Conservation (phyloP, 805 yeast genomes). For the Metschnikowia arizonensis region DNA sequence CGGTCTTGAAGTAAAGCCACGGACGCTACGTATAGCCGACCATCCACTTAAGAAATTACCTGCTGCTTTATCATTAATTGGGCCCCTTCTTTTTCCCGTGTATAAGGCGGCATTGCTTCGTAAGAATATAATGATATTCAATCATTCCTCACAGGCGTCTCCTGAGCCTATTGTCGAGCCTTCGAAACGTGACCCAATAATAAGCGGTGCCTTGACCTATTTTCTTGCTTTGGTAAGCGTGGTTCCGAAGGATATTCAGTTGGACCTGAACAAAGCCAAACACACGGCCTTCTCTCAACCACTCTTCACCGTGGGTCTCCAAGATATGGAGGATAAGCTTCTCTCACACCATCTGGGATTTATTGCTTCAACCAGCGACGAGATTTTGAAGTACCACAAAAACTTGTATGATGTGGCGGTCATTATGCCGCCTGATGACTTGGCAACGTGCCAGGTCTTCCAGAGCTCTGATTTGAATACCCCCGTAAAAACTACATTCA, state of each 20-base stretch:
- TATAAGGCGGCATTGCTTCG: conserved; percentile 64
- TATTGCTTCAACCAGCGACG: conserved; percentile 65
- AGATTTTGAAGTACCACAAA: conserved; percentile 52
- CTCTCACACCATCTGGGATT: conserved; percentile 32
- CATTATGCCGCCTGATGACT: conserved; percentile 18
- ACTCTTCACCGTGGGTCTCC: conserved; percentile 59
- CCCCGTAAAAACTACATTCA: conserved; percentile 28
- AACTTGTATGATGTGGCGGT: conserved; percentile 47
- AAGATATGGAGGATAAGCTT: conserved; percentile 40
- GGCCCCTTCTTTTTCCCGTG: conserved; percentile 61
- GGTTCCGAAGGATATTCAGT: conserved; percentile 53
- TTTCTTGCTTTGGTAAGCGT: conserved; percentile 57
- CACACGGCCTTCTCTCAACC: conserved; percentile 38
- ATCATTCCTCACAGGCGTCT: conserved; percentile 13
- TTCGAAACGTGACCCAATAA: conserved; percentile 12
- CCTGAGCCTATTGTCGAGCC: conserved; percentile 10
- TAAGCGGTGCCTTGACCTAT: conserved; percentile 48
- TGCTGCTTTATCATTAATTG: conserved; percentile 45
- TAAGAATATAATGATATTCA: conserved; percentile 43
- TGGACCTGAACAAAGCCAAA: conserved; percentile 13
- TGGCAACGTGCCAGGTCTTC: conserved; percentile 10
- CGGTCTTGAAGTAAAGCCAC: conserved; percentile 13
- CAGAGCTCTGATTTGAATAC: conserved; percentile 10
- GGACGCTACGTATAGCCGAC: conserved; percentile 17
- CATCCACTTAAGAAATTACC: conserved; percentile 45